phyloP scores from a whole-genome alignment of 306 rosid species.

The Abrus pulchellus region DNA sequence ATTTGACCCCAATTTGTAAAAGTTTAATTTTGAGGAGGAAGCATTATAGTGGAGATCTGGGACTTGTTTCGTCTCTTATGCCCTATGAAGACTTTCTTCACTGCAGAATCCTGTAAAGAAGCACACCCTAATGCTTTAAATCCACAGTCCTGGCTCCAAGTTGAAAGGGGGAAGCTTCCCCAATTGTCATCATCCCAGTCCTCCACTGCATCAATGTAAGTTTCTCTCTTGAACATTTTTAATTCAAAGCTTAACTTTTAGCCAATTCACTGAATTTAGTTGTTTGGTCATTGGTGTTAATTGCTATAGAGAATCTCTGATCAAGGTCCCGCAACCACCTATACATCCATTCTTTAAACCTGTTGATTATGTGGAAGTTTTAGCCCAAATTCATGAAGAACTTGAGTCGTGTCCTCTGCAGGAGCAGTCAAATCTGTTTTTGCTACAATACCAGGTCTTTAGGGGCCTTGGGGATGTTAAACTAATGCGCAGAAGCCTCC shows the following conservation, averaged over 20 bases:
- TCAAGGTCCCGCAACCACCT: slow-evolving; percentile 85
- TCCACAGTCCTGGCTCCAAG: slow-evolving; percentile 97
- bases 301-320: slow-evolving; percentile 80
- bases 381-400: slow-evolving; percentile 97
- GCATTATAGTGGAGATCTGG: slow-evolving; percentile 85
- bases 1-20: slow-evolving; percentile 39
- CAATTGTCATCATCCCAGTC: slow-evolving; percentile 64
- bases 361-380: slow-evolving; percentile 82
- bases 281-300: slow-evolving; percentile 19
- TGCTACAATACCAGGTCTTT: slow-evolving; percentile 87
- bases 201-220: slow-evolving; percentile 87
- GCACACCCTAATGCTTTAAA: slow-evolving; percentile 74
- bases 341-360: slow-evolving; percentile 84
- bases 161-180: slow-evolving; percentile 89
- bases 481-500: slow-evolving; percentile 90
- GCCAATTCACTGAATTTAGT: slow-evolving; percentile 44
- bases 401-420: slow-evolving; percentile 79
- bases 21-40: slow-evolving; percentile 57
- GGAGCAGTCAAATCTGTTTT: slow-evolving; percentile 79
- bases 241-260: not conserved
- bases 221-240: slow-evolving; percentile 17
- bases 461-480: slow-evolving; percentile 88
- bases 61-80: slow-evolving; percentile 71
- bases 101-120: slow-evolving; percentile 81
- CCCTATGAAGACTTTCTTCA: slow-evolving; percentile 89